Evolutionary conservation across 768 basidiomycete genomes (phyloP).

Genomic region (Hysterangium stoloniferum): DNA sequence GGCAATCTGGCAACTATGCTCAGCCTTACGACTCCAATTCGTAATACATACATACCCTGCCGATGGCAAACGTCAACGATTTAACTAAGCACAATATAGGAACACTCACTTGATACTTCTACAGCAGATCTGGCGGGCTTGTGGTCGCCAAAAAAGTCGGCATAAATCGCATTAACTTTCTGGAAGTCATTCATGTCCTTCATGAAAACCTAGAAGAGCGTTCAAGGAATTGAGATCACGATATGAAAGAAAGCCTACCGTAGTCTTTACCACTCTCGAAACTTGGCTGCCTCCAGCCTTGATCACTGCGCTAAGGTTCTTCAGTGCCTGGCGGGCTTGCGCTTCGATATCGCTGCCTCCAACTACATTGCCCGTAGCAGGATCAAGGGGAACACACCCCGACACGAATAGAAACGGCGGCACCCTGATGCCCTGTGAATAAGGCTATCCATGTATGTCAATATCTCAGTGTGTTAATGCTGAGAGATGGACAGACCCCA

Average conservation of each 20-base stretch:
- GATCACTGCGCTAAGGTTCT: slow-evolving; percentile 78
- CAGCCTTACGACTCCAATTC: slow-evolving; percentile 12
- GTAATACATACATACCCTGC: neutral
- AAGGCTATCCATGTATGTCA: slow-evolving; percentile 35
- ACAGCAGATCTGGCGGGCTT: slow-evolving; percentile 92
- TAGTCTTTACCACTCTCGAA: slow-evolving; percentile 84
- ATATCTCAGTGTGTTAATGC: slow-evolving; percentile 24
- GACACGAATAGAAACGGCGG: slow-evolving; percentile 85
- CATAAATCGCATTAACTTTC: slow-evolving; percentile 75
- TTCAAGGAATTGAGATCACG: neutral
- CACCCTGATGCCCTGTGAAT: slow-evolving; percentile 79
- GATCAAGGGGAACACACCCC: slow-evolving; percentile 81
- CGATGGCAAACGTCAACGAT: neutral
- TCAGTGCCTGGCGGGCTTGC: slow-evolving; percentile 77
- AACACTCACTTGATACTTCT: slow-evolving; percentile 51
- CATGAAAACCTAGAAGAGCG: slow-evolving; percentile 64
- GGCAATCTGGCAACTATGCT: slow-evolving; percentile 45
- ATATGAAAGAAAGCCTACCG: slow-evolving; percentile 41
- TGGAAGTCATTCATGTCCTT: slow-evolving; percentile 90
- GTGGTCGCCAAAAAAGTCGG: slow-evolving; percentile 78
- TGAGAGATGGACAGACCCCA: slow-evolving; percentile 29
- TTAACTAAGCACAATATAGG: neutral
- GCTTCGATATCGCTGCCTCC: slow-evolving; percentile 61
- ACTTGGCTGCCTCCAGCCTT: slow-evolving; percentile 74
- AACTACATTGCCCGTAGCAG: slow-evolving; percentile 62